phyloP scores from a whole-genome alignment of 129 eudicot genomes.

The Pulicaria dysenterica region DNA sequence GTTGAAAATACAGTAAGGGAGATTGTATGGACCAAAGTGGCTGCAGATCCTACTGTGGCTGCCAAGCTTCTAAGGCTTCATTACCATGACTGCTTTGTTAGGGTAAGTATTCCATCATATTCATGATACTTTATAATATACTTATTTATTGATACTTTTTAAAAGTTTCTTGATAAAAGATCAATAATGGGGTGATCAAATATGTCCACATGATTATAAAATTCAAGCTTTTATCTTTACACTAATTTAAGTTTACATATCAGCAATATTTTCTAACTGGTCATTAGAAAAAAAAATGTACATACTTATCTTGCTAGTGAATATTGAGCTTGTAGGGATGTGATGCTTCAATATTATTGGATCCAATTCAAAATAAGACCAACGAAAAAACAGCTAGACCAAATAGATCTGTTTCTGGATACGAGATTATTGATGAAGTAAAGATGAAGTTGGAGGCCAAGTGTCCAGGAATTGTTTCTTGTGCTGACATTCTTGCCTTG shows the following conservation, averaged over 20 bases:
- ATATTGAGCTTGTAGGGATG: constrained; percentile 45
- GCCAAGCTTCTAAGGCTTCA: constrained; percentile 58
- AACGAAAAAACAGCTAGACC: constrained; percentile 56
- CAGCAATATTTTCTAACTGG: neutral
- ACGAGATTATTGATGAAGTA: constrained; percentile 52
- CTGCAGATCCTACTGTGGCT: constrained; percentile 34
- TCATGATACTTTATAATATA: too few species aligned
- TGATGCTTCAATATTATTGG: constrained; percentile 59
- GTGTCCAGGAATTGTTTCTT: constrained; percentile 54
- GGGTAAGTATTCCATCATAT: constrained; percentile 36
- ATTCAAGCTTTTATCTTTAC: neutral
- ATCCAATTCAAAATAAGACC: constrained; percentile 35
- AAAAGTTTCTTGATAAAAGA: too few species aligned
- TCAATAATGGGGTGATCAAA: too few species aligned
- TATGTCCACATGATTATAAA: too few species aligned
- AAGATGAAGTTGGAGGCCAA: constrained; percentile 42
- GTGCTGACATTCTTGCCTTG: constrained; percentile 62
- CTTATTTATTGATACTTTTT: too few species aligned
- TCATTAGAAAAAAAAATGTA: too few species aligned
- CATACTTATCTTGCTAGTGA: too few species aligned
- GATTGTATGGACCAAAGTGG: constrained; percentile 51
- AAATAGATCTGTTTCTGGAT: constrained; percentile 46
- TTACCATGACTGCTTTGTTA: constrained; percentile 64
- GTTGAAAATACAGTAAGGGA: constrained; percentile 33
- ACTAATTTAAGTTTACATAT: neutral